These are phyloP conservation scores for Exserohilum rostratum DNA, from an alignment of 2,329 filamentous ascomycete species.

Conservation along the genomic window DNA sequence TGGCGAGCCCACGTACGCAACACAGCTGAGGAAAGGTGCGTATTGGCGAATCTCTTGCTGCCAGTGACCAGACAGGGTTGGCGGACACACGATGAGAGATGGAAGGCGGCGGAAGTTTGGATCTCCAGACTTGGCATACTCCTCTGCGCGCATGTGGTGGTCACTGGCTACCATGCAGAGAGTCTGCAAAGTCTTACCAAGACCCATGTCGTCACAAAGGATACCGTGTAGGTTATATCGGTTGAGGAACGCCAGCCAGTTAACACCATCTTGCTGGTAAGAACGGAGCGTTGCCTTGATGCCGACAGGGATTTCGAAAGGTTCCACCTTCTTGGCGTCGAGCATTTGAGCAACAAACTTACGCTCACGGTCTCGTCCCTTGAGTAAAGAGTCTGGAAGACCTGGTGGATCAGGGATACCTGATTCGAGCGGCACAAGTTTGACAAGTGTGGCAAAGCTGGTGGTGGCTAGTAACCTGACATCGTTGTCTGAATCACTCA, in stretches of 20 bases:
- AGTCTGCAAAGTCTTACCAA: slow-evolving; percentile 96
- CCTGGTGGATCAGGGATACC: slow-evolving; percentile 97
- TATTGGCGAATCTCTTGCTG: slow-evolving; percentile 97
- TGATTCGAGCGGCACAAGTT: slow-evolving; percentile 93
- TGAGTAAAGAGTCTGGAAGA: slow-evolving; percentile 83
- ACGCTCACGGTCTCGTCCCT: slow-evolving; percentile 89
- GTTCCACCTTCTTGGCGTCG: slow-evolving; percentile 94
- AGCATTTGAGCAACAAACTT: slow-evolving; percentile 97
- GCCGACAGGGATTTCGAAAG: slow-evolving; percentile 89
- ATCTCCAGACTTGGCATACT: slow-evolving; percentile 81
- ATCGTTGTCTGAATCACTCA: slow-evolving; percentile 98
- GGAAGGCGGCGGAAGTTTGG: slow-evolving; percentile 80
- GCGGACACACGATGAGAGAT: slow-evolving; percentile 93
- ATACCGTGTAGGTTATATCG: slow-evolving; percentile 98
- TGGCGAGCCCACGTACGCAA: slow-evolving; percentile 90
- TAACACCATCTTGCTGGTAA: slow-evolving; percentile 98
- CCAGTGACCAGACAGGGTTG: slow-evolving; percentile 96
- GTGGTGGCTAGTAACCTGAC: slow-evolving; percentile 93
- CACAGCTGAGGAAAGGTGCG: slow-evolving; percentile 87
- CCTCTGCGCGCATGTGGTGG: slow-evolving; percentile 89
- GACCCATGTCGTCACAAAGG: slow-evolving; percentile 98
- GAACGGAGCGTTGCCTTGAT: slow-evolving; percentile 97
- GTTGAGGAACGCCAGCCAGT: slow-evolving; percentile 98
- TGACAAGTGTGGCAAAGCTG: slow-evolving; percentile 94
- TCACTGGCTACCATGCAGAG: slow-evolving; percentile 98